Evolutionary conservation across 192 early-diverging fungal genomes (phyloP), one percentile per base, ranked within the genome.

Genomic region (Linderina pennispora): DNA sequence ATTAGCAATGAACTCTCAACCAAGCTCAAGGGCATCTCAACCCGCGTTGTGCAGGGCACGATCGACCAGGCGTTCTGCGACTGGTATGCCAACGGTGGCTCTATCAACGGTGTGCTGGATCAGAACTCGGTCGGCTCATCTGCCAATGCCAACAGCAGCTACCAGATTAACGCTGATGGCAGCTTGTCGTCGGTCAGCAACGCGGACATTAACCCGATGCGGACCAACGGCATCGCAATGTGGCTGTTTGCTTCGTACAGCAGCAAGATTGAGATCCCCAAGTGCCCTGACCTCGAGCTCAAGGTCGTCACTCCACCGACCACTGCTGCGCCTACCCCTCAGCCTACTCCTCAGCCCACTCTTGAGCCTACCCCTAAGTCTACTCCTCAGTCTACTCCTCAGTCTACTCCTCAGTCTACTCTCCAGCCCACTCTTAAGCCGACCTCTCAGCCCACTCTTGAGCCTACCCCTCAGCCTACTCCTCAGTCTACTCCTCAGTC

Each of bases 21-120:
- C 18, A 23, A 23, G 2, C 26, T 32, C 21, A 43, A 36, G 15
- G 48, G 53, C 26, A 45, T 49, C 18, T 43, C 61, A 0, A 53
- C 44, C 13, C 23, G 41, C 13, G 42, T 68, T 21, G 80, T 74
- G n/a, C 76, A 81, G 40, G 72, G 69, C 11, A 76, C 74, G 23
- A 68, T 79, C 22, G 42, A 60, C 17, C 56, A 68, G 3, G 74
- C 79, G 11, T 82, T 83, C 35, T 87, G 85, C 51, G 74, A 77
- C 43, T 87, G 85, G 85, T 79, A 79, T 32, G 51, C 59, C 3
- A 84, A 83, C 4, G 85, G 85, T 17, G 85, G 85, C 13, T 43
- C 51, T 10, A 57, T 84, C 18, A 54, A 65, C 6, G 65, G 59
- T 31, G 44, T 78, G 36, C 61, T 79, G 1, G 55, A 66, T 17